These are phyloP conservation scores for Xylaria acuta DNA, from an alignment of 495 filamentous ascomycete genomes.

Conservation along the genomic window DNA sequence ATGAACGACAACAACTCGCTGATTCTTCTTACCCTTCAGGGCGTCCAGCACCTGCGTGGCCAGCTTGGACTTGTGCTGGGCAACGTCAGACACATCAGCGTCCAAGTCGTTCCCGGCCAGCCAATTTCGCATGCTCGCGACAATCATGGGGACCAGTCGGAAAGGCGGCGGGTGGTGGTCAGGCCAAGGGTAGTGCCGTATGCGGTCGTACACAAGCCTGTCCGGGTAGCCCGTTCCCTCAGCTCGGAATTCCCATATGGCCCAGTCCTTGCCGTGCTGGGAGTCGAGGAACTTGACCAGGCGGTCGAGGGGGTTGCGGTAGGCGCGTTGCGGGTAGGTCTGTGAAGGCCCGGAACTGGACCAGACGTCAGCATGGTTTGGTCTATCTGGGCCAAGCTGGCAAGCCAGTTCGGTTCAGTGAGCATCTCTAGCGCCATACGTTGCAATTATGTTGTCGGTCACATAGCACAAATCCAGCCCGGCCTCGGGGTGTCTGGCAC, in stretches of 20 bases:
- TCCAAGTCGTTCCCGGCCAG: constrained; percentile 61
- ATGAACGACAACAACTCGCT: constrained; percentile 86
- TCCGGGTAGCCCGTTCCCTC: constrained; percentile 97
- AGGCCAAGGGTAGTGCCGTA: constrained; percentile 93
- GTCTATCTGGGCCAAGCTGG: not conserved
- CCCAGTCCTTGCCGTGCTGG: constrained; percentile 83
- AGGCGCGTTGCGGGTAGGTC: constrained; percentile 87
- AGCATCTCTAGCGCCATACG: constrained; percentile 44
- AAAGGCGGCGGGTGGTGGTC: constrained; percentile 98
- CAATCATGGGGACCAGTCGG: constrained; percentile 80
- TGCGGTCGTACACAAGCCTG: constrained; percentile 78
- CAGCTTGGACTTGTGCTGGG: constrained; percentile 32
- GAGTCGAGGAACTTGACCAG: constrained; percentile 85
- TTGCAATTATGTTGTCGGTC: constrained; percentile 73
- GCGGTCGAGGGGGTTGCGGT: constrained; percentile 87
- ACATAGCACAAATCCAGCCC: constrained; percentile 96
- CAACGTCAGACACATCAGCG: constrained; percentile 25
- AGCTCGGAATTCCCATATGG: constrained; percentile 96
- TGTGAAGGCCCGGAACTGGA: constrained; percentile 76
- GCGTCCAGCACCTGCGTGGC: constrained; percentile 33
- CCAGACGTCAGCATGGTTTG: not conserved
- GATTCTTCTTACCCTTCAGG: constrained; percentile 38
- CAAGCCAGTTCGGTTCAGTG: not conserved
- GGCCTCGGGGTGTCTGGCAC: constrained; percentile 81
- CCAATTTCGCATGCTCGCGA: constrained; percentile 91